These are phyloP conservation scores for Phylloporus sp. DNA, from an alignment of 768 basidiomycete genomes.

Conservation along the genomic window DNA sequence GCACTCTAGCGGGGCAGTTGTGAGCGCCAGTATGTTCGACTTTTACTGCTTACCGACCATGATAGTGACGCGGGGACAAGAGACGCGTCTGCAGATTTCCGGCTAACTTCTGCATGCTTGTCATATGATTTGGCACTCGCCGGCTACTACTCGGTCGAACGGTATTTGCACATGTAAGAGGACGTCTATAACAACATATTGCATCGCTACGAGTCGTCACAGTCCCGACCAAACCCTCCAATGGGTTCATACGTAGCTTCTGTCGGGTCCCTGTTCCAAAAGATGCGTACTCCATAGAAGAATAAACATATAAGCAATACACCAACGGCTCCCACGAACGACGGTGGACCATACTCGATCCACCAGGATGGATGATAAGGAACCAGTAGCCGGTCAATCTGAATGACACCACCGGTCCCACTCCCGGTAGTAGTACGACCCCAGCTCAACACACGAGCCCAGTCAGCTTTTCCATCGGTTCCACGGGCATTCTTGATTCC, in stretches of 20 bases:
- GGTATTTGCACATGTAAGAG: conserved; percentile 12
- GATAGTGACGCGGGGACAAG: conserved; percentile 13
- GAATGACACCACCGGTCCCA: conserved; percentile 82
- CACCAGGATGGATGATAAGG: conserved; percentile 90
- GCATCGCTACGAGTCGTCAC: conserved; percentile 30
- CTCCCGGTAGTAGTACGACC: conserved; percentile 70
- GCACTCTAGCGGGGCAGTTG: conserved; percentile 15
- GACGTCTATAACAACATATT: conserved; percentile 19
- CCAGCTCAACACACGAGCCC: conserved; percentile 63
- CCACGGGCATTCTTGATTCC: conserved; percentile 72
- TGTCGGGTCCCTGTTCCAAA: conserved; percentile 72
- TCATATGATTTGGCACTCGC: background rate
- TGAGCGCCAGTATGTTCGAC: conserved; percentile 5
- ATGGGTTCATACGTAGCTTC: conserved; percentile 89
- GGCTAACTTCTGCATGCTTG: background rate
- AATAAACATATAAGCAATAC: conserved; percentile 58
- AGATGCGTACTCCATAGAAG: conserved; percentile 62
- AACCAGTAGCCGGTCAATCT: conserved; percentile 75
- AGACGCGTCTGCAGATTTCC: background rate
- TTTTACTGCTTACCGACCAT: conserved; percentile 22
- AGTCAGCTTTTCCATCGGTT: conserved; percentile 56
- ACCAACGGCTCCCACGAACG: conserved; percentile 56
- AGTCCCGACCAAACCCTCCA: conserved; percentile 68
- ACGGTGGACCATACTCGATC: conserved; percentile 66
- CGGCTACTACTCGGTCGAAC: conserved; percentile 4